Base-by-base conservation (phyloP, 73 alveolate species). In the Paramecium octaurelia region DNA sequence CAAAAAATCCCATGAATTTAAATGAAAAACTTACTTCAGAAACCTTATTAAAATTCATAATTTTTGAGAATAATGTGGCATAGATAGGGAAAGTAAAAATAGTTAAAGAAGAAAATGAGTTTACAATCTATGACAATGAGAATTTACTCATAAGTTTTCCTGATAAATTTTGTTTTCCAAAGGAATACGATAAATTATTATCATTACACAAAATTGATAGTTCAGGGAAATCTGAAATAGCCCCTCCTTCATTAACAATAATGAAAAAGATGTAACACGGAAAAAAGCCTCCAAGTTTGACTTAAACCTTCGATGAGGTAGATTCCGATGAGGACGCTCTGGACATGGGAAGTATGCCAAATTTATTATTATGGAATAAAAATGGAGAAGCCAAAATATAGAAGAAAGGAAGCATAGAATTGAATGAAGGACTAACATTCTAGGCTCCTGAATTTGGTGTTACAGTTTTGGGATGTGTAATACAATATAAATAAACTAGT, bases 381-480 rank as follows among this genome's bases (percentile, higher is more conserved):
- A 34, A 70, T 58, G 88, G 88, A 71, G 84, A 64, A 34, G 84
- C 84, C 27, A 64, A 64, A 34, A 23, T 70, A 23, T 88, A 89
- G 14, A 59, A 64, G 36, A 48, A 34, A 16, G 75, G 76, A 80
- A 80, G 75, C 24, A 18, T 80, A 43, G 50, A 43, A 43, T 2
- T 44, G 3, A 85, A 69, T 44, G 94, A 70, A 31, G 38, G 73
- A 1, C 40, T 70, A 1, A 89, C 92, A 6, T 70, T 89, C 29
- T 35, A 64, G 11, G 88, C 94, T 42, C 94, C 94, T 44, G 91
- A 89, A 24, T 89, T 89, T 27, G 94, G 94, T 27, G 94, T 89
- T 10, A 89, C 94, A 3, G 91, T 89, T 24, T 59, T 89, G 16
- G 94, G 94, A 70, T 89, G 73, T 71, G 57, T 69, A 71, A 68